Conservation (phyloP, 208 protist genomes). For the Wallacemonas sp. region DNA sequence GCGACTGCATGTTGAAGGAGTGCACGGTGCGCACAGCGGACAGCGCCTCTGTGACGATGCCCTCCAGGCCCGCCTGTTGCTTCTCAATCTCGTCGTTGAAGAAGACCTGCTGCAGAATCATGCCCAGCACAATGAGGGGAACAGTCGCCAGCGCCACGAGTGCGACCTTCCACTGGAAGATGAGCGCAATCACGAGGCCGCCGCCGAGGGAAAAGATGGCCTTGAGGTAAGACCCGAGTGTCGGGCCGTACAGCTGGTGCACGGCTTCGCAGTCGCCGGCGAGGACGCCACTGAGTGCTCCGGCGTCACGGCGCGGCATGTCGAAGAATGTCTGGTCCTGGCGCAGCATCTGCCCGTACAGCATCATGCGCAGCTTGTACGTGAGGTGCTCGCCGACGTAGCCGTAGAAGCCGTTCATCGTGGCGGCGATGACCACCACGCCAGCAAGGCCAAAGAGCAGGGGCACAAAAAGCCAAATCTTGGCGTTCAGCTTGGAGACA, state of each 20-base stretch:
- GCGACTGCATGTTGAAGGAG: constrained; percentile 36
- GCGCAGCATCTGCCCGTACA: constrained; percentile 30
- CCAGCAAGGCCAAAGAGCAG: constrained; percentile 28
- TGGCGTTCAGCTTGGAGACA: constrained; percentile 18
- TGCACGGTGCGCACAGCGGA: constrained; percentile 29
- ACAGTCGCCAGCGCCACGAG: constrained; percentile 27
- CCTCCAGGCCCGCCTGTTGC: constrained; percentile 17
- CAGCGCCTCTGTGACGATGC: constrained; percentile 30
- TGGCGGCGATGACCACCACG: constrained; percentile 13
- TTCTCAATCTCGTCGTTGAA: constrained; percentile 16
- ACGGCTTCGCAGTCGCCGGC: constrained; percentile 38
- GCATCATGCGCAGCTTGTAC: constrained; percentile 21
- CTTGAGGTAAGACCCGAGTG: constrained; percentile 25
- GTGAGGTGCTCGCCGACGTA: constrained; percentile 36
- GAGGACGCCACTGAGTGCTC: constrained; percentile 21
- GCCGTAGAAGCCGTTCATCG: constrained; percentile 30
- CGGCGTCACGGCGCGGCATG: constrained; percentile 32
- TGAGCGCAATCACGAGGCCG: constrained; percentile 27
- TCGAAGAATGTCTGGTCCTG: constrained; percentile 51
- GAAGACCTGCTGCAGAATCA: constrained; percentile 26
- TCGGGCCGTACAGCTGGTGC: constrained; percentile 33
- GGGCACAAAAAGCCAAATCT: constrained; percentile 16
- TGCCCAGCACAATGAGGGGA: constrained; percentile 23
- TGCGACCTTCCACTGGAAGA: constrained; percentile 39
- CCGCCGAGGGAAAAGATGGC: constrained; percentile 15